Evolutionary conservation across 768 basidiomycete genomes (phyloP).

Genomic region (Porphyrellus cyaneotinctus): DNA sequence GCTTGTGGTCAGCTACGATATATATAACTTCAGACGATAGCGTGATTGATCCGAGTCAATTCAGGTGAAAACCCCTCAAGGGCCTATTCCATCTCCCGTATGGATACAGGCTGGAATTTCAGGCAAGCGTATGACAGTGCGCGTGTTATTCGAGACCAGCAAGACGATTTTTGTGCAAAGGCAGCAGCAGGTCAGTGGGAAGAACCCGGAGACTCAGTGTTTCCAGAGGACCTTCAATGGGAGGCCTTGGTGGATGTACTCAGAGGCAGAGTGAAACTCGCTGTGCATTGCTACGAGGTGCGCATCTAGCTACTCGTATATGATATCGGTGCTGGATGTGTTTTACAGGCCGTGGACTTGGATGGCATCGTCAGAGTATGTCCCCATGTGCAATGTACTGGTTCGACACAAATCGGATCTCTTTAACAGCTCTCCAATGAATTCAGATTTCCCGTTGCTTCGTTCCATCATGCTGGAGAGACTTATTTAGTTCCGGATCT

Average conservation of each 20-base stretch:
- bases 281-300: conserved; percentile 38
- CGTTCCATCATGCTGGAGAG: conserved; percentile 78
- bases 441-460: conserved; percentile 75
- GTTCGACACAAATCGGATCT: background rate
- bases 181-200: conserved; percentile 46
- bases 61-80: conserved; percentile 34
- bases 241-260: conserved; percentile 76
- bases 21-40: background rate
- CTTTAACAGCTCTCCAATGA: conserved; percentile 65
- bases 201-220: conserved; percentile 34
- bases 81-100: conserved; percentile 50
- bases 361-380: conserved; percentile 67
- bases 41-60: background rate
- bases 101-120: conserved; percentile 78
- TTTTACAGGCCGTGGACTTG: conserved; percentile 57
- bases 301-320: background rate
- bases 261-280: conserved; percentile 63
- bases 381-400: background rate
- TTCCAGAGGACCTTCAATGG: conserved; percentile 68
- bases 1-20: conserved; percentile 37
- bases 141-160: conserved; percentile 57
- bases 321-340: background rate
- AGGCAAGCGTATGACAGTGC: conserved; percentile 80
- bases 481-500: conserved; percentile 79
- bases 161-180: conserved; percentile 67